phyloP scores from a whole-genome alignment of 768 basidiomycete species.

The Mycena sanguinolenta region DNA sequence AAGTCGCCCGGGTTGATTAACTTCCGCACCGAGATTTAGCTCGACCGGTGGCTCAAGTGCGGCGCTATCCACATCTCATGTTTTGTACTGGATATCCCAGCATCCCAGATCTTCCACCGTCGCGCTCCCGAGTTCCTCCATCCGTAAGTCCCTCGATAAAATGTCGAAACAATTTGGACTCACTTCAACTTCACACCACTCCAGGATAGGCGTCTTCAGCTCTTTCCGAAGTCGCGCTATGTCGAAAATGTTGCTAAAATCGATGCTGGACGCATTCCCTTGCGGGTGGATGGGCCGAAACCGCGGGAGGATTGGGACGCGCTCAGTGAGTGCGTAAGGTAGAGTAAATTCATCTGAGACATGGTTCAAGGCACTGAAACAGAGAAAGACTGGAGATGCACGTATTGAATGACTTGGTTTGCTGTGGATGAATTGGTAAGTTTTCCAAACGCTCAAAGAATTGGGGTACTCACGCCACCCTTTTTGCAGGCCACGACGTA shows the following conservation, averaged over 20 bases:
- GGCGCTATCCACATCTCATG: constrained; percentile 4
- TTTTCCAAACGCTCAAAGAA: constrained; percentile 36
- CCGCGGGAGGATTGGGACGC: constrained; percentile 52
- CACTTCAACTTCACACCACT: constrained; percentile 56
- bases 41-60: constrained; percentile 12
- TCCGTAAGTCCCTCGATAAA: background rate
- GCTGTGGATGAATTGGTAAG: background rate
- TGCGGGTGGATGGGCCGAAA: constrained; percentile 48
- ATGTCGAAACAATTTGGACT: background rate
- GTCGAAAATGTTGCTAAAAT: constrained; percentile 52
- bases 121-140: constrained; percentile 38
- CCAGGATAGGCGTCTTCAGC: constrained; percentile 48
- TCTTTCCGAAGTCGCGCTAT: constrained; percentile 44
- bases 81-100: constrained; percentile 48
- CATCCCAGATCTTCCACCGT: constrained; percentile 46
- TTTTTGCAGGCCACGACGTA: constrained; percentile 56
- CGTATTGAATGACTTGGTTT: constrained; percentile 25
- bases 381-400: background rate
- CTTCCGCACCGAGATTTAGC: background rate
- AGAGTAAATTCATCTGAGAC: constrained; percentile 50
- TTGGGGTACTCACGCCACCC: constrained; percentile 66
- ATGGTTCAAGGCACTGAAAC: background rate
- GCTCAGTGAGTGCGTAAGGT: constrained; percentile 48
- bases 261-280: constrained; percentile 37
- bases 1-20: too few relatives aligned